A percentile compares a stretch with the other conserved stretches of the same genome.
phyloP scores from a whole-genome alignment of 257 asterid genomes.

The Solanum pennellii region DNA sequence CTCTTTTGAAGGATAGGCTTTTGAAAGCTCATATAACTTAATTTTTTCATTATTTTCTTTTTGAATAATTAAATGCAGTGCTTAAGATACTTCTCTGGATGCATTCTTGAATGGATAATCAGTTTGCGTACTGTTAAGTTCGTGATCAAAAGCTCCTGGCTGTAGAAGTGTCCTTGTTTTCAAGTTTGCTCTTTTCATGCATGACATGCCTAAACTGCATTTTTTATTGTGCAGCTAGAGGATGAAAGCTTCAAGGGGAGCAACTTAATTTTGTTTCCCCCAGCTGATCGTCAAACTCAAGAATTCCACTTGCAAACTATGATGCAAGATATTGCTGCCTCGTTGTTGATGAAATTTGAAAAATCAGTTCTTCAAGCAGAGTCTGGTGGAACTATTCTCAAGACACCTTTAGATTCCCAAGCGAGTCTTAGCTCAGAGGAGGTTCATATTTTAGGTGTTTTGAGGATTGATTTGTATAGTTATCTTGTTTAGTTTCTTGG shows the following conservation, averaged over 20 bases:
- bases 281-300: slow-evolving; percentile 91
- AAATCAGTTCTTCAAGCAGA: slow-evolving; percentile 93
- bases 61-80: not conserved
- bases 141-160: not conserved
- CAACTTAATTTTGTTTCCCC: slow-evolving; percentile 76
- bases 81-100: not conserved
- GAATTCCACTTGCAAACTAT: slow-evolving; percentile 90
- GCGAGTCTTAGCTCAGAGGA: slow-evolving; percentile 99
- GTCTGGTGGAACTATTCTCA: slow-evolving; percentile 86
- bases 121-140: not conserved
- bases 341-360: slow-evolving; percentile 92
- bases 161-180: not conserved
- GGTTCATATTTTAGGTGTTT: slow-evolving; percentile 93
- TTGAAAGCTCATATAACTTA: not conserved
- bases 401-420: slow-evolving; percentile 99
- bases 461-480: slow-evolving; percentile 14
- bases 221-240: slow-evolving; percentile 49
- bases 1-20: not conserved
- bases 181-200: not conserved
- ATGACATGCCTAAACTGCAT: not conserved
- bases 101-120: not conserved
- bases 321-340: slow-evolving; percentile 97
- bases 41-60: not conserved
- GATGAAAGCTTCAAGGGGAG: slow-evolving; percentile 76
- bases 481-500: slow-evolving; percentile 4